These are phyloP conservation scores for Pleurotus ostreatus DNA, from an alignment of 768 basidiomycete genomes.

Conservation along the genomic window DNA sequence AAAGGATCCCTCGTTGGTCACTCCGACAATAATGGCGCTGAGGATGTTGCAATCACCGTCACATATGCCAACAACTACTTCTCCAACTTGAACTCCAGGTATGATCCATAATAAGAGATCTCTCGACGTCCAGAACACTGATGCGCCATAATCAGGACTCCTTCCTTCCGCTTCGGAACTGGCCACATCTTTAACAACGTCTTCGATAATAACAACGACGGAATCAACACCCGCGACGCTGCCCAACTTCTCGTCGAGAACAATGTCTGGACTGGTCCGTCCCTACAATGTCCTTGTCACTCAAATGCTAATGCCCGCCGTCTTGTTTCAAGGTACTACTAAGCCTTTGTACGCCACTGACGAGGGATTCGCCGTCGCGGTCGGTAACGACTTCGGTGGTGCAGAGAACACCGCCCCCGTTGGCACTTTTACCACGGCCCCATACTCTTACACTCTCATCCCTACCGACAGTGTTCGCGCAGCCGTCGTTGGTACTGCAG, in stretches of 20 bases:
- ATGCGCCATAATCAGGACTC: constrained; percentile 24
- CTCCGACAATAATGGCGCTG: constrained; percentile 36
- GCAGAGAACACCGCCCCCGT: constrained; percentile 26
- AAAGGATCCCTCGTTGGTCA: constrained; percentile 41
- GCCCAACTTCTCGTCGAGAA: constrained; percentile 45
- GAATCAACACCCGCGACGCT: not conserved
- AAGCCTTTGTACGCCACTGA: constrained; percentile 40
- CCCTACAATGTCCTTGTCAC: not conserved
- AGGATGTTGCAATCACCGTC: constrained; percentile 23
- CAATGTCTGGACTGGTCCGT: constrained; percentile 37
- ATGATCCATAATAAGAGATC: too few relatives aligned
- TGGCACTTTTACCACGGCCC: constrained; percentile 29
- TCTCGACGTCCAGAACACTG: too few relatives aligned
- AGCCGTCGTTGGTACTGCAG: constrained; percentile 25
- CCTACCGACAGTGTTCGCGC: constrained; percentile 20
- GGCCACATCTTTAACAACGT: constrained; percentile 45
- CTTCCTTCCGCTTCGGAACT: constrained; percentile 42
- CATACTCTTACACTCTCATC: constrained; percentile 30
- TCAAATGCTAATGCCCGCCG: not conserved
- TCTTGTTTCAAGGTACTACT: constrained; percentile 18
- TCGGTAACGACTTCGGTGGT: constrained; percentile 32
- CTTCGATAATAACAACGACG: constrained; percentile 34
- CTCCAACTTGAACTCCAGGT: not conserved
- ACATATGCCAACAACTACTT: constrained; percentile 13
- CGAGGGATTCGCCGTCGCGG: constrained; percentile 33